Conservation (phyloP, 805 yeast species). For the Lachancea dasiensis region DNA sequence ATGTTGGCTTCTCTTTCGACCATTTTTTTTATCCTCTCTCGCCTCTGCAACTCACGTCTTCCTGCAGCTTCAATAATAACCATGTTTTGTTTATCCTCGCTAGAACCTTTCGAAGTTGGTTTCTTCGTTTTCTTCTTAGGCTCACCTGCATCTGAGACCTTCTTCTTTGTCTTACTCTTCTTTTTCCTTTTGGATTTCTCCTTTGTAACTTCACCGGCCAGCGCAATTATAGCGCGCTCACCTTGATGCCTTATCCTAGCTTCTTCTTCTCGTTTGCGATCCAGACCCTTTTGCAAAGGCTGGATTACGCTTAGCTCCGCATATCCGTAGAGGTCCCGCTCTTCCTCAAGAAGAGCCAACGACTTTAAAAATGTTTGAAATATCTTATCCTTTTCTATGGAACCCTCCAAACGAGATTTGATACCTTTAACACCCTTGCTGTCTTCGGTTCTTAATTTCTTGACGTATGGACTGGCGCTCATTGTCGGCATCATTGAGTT, state of each 20-base stretch:
- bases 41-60: constrained; percentile 25
- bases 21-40: constrained; percentile 20
- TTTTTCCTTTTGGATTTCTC: constrained; percentile 18
- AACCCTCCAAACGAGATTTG: constrained; percentile 23
- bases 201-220: constrained; percentile 23
- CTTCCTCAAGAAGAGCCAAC: constrained; percentile 17
- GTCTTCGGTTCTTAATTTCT: constrained; percentile 12
- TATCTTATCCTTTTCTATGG: constrained; percentile 28
- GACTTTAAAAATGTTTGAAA: constrained; percentile 31
- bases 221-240: constrained; percentile 22
- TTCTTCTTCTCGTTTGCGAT: constrained; percentile 18
- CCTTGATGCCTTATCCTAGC: constrained; percentile 17
- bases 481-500: constrained; percentile 18
- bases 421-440: constrained; percentile 12
- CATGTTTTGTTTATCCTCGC: constrained; percentile 20
- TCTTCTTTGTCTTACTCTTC: constrained; percentile 16
- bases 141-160: constrained; percentile 9
- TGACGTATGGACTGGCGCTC: constrained; percentile 22
- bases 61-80: constrained; percentile 32
- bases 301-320: constrained; percentile 26
- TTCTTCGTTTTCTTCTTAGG: constrained; percentile 13
- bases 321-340: constrained; percentile 19
- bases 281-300: constrained; percentile 25
- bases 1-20: constrained; percentile 10
- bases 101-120: neutral